Conservation (phyloP, 2,329 filamentous ascomycete genomes). For the Fusarium robinianum region DNA sequence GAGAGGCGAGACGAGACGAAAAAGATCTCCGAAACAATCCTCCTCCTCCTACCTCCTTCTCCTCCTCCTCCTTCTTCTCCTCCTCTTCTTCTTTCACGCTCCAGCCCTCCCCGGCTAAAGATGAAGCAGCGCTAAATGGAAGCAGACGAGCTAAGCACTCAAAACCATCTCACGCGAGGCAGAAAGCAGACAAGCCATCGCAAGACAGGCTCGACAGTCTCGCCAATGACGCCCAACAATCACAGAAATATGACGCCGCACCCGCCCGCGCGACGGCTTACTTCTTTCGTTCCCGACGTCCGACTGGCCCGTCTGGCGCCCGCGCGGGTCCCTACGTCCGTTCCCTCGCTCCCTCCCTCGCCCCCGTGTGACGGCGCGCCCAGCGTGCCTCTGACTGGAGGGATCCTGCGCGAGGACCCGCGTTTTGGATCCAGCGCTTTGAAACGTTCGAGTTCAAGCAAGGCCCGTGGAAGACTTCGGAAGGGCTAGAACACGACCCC, state of each 20-base stretch:
- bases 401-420: slow-evolving; percentile 18
- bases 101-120: background rate
- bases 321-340: slow-evolving; percentile 21
- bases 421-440: slow-evolving; percentile 29
- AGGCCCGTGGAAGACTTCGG: slow-evolving; percentile 17
- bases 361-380: no score
- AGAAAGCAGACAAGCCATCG: slow-evolving; percentile 8
- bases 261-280: slow-evolving; percentile 2
- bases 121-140: no score
- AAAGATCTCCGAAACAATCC: no score
- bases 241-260: no score
- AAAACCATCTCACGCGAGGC: slow-evolving; percentile 10
- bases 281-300: slow-evolving; percentile 7
- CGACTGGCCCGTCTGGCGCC: slow-evolving; percentile 30
- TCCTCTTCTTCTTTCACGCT: background rate
- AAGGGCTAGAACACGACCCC: slow-evolving; percentile 21
- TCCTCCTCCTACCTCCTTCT: no score
- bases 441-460: slow-evolving; percentile 19
- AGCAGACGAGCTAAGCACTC: slow-evolving; percentile 16
- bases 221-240: no score
- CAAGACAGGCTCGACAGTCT: background rate
- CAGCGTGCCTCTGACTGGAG: slow-evolving; percentile 24
- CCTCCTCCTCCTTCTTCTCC: no score
- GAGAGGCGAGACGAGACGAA: no score
- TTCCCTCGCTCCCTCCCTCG: slow-evolving; percentile 8